Conservation (phyloP, 768 basidiomycete species). For the Lepiota venenata region DNA sequence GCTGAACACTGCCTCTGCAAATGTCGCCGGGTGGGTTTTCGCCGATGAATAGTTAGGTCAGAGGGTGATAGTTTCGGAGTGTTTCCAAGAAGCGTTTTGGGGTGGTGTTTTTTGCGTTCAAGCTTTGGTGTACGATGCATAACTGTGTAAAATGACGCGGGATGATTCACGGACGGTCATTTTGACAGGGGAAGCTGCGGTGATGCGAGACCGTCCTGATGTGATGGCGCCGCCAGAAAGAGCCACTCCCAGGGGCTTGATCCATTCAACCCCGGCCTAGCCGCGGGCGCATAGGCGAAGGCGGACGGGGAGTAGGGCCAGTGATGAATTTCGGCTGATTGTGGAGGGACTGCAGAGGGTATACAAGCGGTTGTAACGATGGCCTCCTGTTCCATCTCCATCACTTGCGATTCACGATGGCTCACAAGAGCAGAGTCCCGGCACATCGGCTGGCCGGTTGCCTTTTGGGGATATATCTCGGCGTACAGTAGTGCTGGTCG, state of each 20-base stretch:
- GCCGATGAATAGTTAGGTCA: too few relatives aligned
- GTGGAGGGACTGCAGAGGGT: too few relatives aligned
- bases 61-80: too few relatives aligned
- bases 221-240: background rate
- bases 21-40: too few relatives aligned
- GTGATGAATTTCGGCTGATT: too few relatives aligned
- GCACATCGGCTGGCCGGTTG: background rate
- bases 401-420: slow-evolving; percentile 4
- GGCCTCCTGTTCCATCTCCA: slow-evolving; percentile 7
- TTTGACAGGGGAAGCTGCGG: background rate
- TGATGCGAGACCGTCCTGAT: background rate
- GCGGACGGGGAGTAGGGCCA: too few relatives aligned
- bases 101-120: too few relatives aligned
- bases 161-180: slow-evolving; percentile 10
- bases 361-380: background rate
- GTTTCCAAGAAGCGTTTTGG: too few relatives aligned
- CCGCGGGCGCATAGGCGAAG: too few relatives aligned
- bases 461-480: background rate
- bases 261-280: too few relatives aligned
- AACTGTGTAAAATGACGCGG: slow-evolving; percentile 1
- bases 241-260: background rate
- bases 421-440: background rate
- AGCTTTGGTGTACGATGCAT: background rate
- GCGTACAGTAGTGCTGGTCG: too few relatives aligned
- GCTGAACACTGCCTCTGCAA: too few relatives aligned